Evolutionary conservation across 148 eudicot species (phyloP), one percentile per base, ranked within the genome.

Genomic region (Beta vulgaris): DNA sequence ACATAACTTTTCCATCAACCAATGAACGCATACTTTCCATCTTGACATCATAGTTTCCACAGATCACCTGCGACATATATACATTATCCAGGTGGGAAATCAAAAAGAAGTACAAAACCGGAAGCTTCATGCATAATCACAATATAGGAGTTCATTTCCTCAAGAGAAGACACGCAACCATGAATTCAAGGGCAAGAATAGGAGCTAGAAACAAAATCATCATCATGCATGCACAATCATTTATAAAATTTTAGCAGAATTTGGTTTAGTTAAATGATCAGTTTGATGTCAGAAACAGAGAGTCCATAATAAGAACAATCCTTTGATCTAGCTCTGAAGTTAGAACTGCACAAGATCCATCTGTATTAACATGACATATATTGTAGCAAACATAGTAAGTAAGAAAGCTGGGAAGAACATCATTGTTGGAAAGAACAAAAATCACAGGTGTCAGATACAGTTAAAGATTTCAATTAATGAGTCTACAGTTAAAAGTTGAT

Each of bases 1-100:
- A 94, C 93, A 94, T 91, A 75, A 95, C 96, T 84, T 86, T 90
- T 71, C 98, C 98, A 84, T 94, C 98, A 77, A 90, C 84, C 69
- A 91, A 64, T 26, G 96, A 87, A 64, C 86, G 82, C 77, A 85
- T 73, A 71, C 70, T 86, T 59, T 83, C 96, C 78, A 91, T 82
- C 85, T 79, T 87, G 49, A 84, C 74, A 73, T 84, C 86, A 68
- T 94, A 94, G 69, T 78, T 88, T 82, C 79, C 87, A 84, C 97
- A 87, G 63, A 91, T 85, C 42, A 85, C 97, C 98, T 94, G 85
- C 80, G 81, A 81, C n/a, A 68, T 40, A 71, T 70, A 36, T 6
- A 36, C 11, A 75, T 8, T 25, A 28, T 59, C 53, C 62, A 65
- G 73, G 68, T 40, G 46, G 1, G 51, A 21, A 28, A 14, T 61